phyloP scores from a whole-genome alignment of 2,329 filamentous ascomycete species.

The Ascochyta fabae region DNA sequence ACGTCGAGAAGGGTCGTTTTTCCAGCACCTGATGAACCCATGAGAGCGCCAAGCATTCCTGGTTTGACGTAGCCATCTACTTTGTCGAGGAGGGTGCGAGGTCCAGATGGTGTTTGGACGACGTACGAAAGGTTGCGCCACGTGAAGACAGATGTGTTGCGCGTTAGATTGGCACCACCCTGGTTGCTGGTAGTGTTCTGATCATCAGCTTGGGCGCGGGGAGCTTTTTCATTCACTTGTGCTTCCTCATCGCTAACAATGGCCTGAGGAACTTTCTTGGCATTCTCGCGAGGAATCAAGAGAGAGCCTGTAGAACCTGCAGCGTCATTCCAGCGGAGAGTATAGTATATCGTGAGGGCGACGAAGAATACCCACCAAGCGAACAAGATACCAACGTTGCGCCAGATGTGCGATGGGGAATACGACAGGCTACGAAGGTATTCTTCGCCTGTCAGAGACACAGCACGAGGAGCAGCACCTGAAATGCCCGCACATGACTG shows the following conservation, averaged over 20 bases:
- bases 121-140: slow-evolving; percentile 63
- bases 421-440: slow-evolving; percentile 62
- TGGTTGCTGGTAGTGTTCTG: background rate
- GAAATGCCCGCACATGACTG: slow-evolving; percentile 65
- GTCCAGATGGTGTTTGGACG: slow-evolving; percentile 56
- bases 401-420: slow-evolving; percentile 35
- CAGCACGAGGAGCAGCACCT: slow-evolving; percentile 60
- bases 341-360: slow-evolving; percentile 64
- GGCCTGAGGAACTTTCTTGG: slow-evolving; percentile 26
- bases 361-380: slow-evolving; percentile 55
- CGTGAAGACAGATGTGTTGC: slow-evolving; percentile 74
- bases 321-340: slow-evolving; percentile 62
- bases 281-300: slow-evolving; percentile 62
- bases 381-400: slow-evolving; percentile 55
- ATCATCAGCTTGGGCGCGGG: slow-evolving; percentile 2
- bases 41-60: slow-evolving; percentile 52
- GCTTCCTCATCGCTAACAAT: slow-evolving; percentile 59
- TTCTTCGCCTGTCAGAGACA: slow-evolving; percentile 62
- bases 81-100: slow-evolving; percentile 57
- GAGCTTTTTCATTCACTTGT: slow-evolving; percentile 31
- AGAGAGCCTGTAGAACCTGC: slow-evolving; percentile 61
- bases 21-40: slow-evolving; percentile 42
- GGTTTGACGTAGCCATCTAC: slow-evolving; percentile 62
- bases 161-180: slow-evolving; percentile 57
- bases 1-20: slow-evolving; percentile 46